Evolutionary conservation across 2,329 filamentous ascomycete species (phyloP), one percentile per base, ranked within the genome.

Genomic region (Talaromyces atroroseus): DNA sequence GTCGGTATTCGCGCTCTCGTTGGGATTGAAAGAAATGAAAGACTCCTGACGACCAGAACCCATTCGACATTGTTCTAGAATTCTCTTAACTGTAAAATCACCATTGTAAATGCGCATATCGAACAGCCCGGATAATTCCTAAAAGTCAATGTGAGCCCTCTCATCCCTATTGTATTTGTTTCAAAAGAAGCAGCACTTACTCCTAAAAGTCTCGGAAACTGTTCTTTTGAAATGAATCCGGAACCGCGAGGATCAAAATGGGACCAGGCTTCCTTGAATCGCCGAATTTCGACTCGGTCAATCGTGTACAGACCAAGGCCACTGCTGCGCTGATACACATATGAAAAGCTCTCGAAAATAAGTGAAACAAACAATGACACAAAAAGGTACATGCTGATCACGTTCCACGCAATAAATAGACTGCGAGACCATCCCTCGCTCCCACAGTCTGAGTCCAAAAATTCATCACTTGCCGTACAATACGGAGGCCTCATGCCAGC

Each of bases 351-450:
- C 77, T 99, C 94, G 75, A 95, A 99, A 64, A 99, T 99, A 70
- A 99, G 85, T 49, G 94, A 99, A 58, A 99, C 92, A 72, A 99
- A 99, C 68, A 99, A 77, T 68, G 92, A 96, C 68, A 97, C 92
- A 67, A 99, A 99, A 66, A 99, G 95, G 75, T 99, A 99, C 94
- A 99, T 99, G 88, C 92, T 97, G 73, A 99, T 82, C 66, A 99
- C 92, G 77, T 99, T 99, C 94, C 94, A 99, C 4, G 88, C 84
- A 57, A 97, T 91, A 76, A 99, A 99, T 10, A 99, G 79, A 34
- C 86, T 84, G 52, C 91, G 82, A 7, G 94, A 91, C 91, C 94
- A 99, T 40, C 85, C 82, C 51, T 85, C 82, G 74, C 92, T 96
- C 58, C 94, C 94, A 67, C 94, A 99, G 73, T 99, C 95, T 65